Evolutionary conservation across 2,329 filamentous ascomycete genomes (phyloP).

Genomic region (Phyllosticta citrichinensis): DNA sequence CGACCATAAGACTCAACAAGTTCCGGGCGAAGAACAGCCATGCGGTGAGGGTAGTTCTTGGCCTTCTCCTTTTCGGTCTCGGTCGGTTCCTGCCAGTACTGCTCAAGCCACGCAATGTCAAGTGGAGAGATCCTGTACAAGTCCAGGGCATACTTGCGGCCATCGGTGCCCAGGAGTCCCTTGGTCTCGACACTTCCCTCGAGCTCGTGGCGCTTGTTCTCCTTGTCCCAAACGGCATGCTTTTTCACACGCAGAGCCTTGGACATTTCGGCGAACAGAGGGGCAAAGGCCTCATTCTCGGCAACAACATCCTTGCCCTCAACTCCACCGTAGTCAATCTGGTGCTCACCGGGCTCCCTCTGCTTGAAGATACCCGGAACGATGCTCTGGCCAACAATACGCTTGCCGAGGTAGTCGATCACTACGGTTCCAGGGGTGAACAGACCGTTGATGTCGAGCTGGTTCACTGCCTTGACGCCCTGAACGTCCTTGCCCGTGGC

Average conservation of each 20-base stretch:
- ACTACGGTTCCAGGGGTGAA: slow-evolving; percentile 96
- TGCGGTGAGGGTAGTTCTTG: slow-evolving; percentile 76
- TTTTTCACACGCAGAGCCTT: slow-evolving; percentile 85
- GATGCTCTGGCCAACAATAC: slow-evolving; percentile 94
- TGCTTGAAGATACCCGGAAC: slow-evolving; percentile 99
- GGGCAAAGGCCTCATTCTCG: slow-evolving; percentile 73
- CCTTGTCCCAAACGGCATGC: slow-evolving; percentile 97
- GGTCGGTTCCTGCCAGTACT: slow-evolving; percentile 43
- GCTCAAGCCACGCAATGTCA: slow-evolving; percentile 84
- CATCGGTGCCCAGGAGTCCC: slow-evolving; percentile 91
- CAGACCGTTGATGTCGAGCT: slow-evolving; percentile 87
- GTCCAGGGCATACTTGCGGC: slow-evolving; percentile 94
- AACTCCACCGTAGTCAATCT: slow-evolving; percentile 97
- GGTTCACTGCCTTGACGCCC: slow-evolving; percentile 90
- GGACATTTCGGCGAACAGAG: slow-evolving; percentile 81
- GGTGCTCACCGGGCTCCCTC: slow-evolving; percentile 91
- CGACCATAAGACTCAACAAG: slow-evolving; percentile 80
- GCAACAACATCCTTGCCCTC: slow-evolving; percentile 95
- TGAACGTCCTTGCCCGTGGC: slow-evolving; percentile 95
- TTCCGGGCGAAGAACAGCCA: slow-evolving; percentile 88
- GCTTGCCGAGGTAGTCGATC: slow-evolving; percentile 93
- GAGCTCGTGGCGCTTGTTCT: slow-evolving; percentile 77
- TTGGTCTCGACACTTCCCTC: slow-evolving; percentile 97
- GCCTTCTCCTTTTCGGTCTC: slow-evolving; percentile 40
- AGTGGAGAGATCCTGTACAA: slow-evolving; percentile 89